phyloP scores from a whole-genome alignment of 306 rosid genomes.

The Malus orientalis region DNA sequence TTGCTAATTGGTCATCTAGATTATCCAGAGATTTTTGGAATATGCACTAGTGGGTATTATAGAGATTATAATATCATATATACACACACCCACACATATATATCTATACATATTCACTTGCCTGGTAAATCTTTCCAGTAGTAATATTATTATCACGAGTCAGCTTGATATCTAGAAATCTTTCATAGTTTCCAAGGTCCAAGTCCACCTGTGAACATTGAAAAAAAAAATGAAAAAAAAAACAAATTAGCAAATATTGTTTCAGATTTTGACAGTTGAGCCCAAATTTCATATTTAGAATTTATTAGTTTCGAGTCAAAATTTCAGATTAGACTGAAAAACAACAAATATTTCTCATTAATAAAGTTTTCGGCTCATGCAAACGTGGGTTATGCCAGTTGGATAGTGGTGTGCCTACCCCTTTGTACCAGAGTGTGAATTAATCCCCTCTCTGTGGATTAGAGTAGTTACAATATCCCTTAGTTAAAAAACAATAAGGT shows the following conservation, averaged over 20 bases:
- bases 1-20: neutral
- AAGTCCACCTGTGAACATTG: constrained; percentile 75
- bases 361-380: neutral
- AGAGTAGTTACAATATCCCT: neutral
- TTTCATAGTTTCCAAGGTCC: constrained; percentile 97
- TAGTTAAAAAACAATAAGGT: neutral
- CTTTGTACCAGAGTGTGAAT: neutral
- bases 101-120: constrained; percentile 11
- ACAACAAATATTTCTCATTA: neutral
- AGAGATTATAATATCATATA: no score
- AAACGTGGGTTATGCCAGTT: no score
- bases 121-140: constrained; percentile 95
- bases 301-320: neutral
- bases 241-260: neutral
- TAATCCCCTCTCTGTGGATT: neutral
- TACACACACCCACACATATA: neutral
- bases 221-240: constrained; percentile 6
- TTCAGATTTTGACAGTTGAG: neutral
- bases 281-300: neutral
- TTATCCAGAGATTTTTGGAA: neutral
- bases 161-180: constrained; percentile 78
- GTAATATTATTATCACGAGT: constrained; percentile 91
- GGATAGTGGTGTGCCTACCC: neutral
- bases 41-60: neutral
- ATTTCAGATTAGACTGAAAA: neutral